These are phyloP conservation scores for Beauveria sp. DNA, from an alignment of 2,329 filamentous ascomycete genomes.

Conservation along the genomic window DNA sequence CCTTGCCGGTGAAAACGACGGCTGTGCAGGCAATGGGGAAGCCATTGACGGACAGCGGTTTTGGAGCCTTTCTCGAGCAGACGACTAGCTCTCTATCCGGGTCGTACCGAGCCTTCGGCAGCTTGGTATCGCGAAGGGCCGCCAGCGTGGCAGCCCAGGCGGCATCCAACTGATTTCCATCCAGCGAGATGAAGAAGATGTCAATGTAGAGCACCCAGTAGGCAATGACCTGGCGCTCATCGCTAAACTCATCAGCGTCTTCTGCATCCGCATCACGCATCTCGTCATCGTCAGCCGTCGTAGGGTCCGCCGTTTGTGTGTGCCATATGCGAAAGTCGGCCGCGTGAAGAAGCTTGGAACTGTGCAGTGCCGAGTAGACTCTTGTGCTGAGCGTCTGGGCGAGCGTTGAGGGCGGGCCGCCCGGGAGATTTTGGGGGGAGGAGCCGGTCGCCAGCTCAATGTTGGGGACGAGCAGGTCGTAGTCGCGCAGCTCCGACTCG, in stretches of 20 bases:
- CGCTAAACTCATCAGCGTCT: slow-evolving; percentile 21
- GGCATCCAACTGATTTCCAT: slow-evolving; percentile 86
- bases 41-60: slow-evolving; percentile 50
- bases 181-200: slow-evolving; percentile 86
- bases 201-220: slow-evolving; percentile 97
- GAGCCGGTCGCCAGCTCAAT: slow-evolving; percentile 88
- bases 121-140: slow-evolving; percentile 66
- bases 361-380: slow-evolving; percentile 68
- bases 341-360: slow-evolving; percentile 56
- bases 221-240: slow-evolving; percentile 54
- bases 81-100: slow-evolving; percentile 69
- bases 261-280: slow-evolving; percentile 32
- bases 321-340: slow-evolving; percentile 69
- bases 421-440: slow-evolving; percentile 76
- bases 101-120: slow-evolving; percentile 80
- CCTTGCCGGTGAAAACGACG: slow-evolving; percentile 64
- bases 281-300: slow-evolving; percentile 36
- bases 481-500: slow-evolving; percentile 45
- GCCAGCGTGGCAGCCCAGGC: slow-evolving; percentile 80
- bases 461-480: slow-evolving; percentile 82
- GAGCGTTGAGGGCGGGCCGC: slow-evolving; percentile 68
- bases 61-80: slow-evolving; percentile 56
- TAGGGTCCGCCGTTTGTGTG: slow-evolving; percentile 39
- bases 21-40: slow-evolving; percentile 73
- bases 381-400: slow-evolving; percentile 82